These are phyloP conservation scores for Fragaria iinumae DNA, from an alignment of 306 rosid genomes.

Conservation along the genomic window DNA sequence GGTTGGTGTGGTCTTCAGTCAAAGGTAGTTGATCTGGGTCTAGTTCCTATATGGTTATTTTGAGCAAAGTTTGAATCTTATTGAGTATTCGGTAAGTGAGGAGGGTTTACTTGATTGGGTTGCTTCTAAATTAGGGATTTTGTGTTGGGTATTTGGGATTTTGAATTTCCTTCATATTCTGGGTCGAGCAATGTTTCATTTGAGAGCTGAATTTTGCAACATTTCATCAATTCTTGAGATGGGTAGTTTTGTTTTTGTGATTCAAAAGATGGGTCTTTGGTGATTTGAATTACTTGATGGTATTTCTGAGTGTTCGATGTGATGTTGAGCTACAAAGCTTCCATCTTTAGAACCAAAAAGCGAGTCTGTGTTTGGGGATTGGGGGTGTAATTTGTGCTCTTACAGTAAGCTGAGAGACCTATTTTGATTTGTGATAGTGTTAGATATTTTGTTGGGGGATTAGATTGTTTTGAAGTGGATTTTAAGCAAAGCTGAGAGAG, in stretches of 20 bases:
- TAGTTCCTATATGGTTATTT: slow-evolving; percentile 10
- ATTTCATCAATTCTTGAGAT: slow-evolving; percentile 6
- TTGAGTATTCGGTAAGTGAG: slow-evolving; percentile 1
- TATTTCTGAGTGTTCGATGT: slow-evolving; percentile 19
- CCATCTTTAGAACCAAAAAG: neutral
- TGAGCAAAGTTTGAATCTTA: neutral
- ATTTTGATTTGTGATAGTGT: neutral
- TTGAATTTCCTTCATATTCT: slow-evolving; percentile 15
- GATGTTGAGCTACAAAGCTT: slow-evolving; percentile 18
- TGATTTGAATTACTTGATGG: slow-evolving; percentile 10
- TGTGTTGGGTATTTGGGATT: slow-evolving; percentile 22
- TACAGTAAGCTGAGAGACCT: slow-evolving; percentile 10
- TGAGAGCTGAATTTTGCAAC: slow-evolving; percentile 9
- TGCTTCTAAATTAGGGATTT: slow-evolving; percentile 22
- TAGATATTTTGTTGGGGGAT: neutral
- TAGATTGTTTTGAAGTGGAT: slow-evolving; percentile 33
- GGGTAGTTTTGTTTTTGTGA: slow-evolving; percentile 22
- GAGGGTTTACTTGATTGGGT: slow-evolving; percentile 38
- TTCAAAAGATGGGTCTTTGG: slow-evolving; percentile 22
- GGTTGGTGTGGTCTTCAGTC: slow-evolving; percentile 39
- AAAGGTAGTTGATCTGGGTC: slow-evolving; percentile 53
- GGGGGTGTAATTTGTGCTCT: slow-evolving; percentile 4
- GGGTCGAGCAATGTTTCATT: slow-evolving; percentile 50
- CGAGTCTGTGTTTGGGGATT: slow-evolving; percentile 6
- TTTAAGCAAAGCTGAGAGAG: slow-evolving; percentile 45